Percentiles rank a stretch among this genome's conserved stretches.
Conservation (phyloP, 306 rosid species). For the Quillaja saponaria region DNA sequence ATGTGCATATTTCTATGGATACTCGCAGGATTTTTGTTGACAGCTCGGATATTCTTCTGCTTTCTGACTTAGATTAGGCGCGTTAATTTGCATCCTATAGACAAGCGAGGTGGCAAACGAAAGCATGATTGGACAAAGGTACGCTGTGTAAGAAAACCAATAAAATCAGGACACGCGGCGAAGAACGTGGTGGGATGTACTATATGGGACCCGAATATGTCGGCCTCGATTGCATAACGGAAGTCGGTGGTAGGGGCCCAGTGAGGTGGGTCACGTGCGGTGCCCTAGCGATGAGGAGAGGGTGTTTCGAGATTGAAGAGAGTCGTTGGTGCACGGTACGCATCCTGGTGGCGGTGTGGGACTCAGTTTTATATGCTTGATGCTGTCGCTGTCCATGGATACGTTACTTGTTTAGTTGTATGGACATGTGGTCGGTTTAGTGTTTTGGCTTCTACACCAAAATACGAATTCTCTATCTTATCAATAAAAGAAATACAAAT, state of each 20-base stretch:
- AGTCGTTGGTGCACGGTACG: slow-evolving; percentile 11
- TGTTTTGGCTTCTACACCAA: not conserved
- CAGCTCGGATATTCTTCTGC: not conserved
- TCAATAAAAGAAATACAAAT: too few relatives aligned
- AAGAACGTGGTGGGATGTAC: slow-evolving; percentile 3
- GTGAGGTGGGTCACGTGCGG: slow-evolving; percentile 24
- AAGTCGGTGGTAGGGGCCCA: slow-evolving; percentile 42
- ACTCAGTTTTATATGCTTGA: slow-evolving; percentile 1
- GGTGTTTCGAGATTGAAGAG: slow-evolving; percentile 24
- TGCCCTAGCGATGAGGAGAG: not conserved
- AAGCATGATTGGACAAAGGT: not conserved
- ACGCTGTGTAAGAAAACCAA: not conserved
- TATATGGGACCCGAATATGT: slow-evolving; percentile 40
- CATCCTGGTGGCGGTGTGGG: not conserved
- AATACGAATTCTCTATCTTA: too few relatives aligned
- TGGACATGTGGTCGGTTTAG: slow-evolving; percentile 28
- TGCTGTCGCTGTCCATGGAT: slow-evolving; percentile 20
- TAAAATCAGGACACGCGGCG: not conserved
- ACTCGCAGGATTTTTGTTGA: not conserved
- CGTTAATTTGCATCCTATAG: not conserved
- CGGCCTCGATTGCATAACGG: slow-evolving; percentile 31
- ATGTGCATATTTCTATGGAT: too few relatives aligned
- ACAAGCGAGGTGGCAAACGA: slow-evolving; percentile 1
- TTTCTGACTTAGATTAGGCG: not conserved
- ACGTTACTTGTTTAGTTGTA: too few relatives aligned